These are phyloP conservation scores for Coffea eugenioides DNA, from an alignment of 257 asterid species.

Conservation along the genomic window DNA sequence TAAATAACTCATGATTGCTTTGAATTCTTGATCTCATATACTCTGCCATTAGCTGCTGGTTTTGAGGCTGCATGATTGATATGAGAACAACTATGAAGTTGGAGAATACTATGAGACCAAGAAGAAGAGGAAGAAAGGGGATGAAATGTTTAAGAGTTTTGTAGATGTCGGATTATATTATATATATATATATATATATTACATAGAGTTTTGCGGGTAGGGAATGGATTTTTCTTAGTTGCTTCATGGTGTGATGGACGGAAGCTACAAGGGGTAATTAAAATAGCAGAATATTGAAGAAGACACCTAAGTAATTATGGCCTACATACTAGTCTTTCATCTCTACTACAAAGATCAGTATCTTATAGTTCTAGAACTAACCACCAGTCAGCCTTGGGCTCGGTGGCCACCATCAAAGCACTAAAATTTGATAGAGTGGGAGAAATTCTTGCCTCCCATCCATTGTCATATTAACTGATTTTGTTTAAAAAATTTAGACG, in stretches of 20 bases:
- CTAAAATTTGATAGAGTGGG: no score
- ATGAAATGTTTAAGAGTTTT: not conserved
- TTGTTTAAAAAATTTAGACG: no score
- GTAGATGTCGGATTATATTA: not conserved
- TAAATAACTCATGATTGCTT: not conserved
- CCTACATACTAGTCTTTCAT: not conserved
- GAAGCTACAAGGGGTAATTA: not conserved
- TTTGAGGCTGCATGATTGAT: conserved; percentile 1
- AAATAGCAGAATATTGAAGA: not conserved
- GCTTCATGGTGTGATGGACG: not conserved
- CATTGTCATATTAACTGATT: no score
- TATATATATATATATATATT: not conserved
- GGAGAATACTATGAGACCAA: not conserved
- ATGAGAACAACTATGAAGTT: not conserved
- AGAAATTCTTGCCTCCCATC: no score
- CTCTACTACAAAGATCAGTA: not conserved
- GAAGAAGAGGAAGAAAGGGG: not conserved
- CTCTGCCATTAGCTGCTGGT: not conserved
- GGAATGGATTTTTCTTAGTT: not conserved
- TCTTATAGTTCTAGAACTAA: not conserved
- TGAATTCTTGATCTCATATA: conserved; percentile 1
- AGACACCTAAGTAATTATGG: not conserved
- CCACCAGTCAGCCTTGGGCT: no score
- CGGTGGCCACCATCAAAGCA: no score
- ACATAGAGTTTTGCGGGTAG: not conserved